Base-by-base conservation (phyloP, 1,284 basidiomycete species). In the Marasmius oreades region DNA sequence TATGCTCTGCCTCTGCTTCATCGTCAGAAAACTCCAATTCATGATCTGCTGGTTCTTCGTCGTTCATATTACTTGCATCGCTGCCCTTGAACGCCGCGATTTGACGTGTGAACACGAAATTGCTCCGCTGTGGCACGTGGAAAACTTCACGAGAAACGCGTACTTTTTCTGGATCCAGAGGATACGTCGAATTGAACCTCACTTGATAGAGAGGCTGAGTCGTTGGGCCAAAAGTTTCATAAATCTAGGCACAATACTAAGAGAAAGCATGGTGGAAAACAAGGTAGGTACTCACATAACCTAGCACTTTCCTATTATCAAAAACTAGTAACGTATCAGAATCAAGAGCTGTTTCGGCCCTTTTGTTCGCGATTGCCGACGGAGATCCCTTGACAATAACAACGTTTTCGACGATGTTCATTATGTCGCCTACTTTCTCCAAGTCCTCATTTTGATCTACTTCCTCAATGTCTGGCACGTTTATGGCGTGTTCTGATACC, bases 11-110 rank as follows among this genome's bases (percentile, higher is more conserved):
- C 67, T 96, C 93, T 55, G 86, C 81, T 67, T 96, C 93, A 63
- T 96, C 93, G 59, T 96, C 93, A 5, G 90, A 93, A 67, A 93
- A 96, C 64, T 95, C 93, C 18, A 92, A 65, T 65, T 95, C 93
- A 55, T 92, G 84, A 12, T 90, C 92, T 2, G 76, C 88, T 1
- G 90, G 88, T 66, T 95, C 93, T 70, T 95, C 93, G 64, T 95
- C 93, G 63, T 92, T 85, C 6, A 93, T 79, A 68, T 95, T 95
- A 67, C 91, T 93, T n/a, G 93, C 93, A 63, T 95, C 93, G 64
- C 90, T 93, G 37, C 93, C 93, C 66, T 86, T 93, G 47, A 81
- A 61, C 24, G 72, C 76, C 58, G 78, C 78, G 37, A 95, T 79
- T 51, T 84, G 79, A 45, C 78, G 76, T 10, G 93, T 77, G 65